phyloP scores from a whole-genome alignment of 257 asterid genomes.

The Solanum lycopersicoides region DNA sequence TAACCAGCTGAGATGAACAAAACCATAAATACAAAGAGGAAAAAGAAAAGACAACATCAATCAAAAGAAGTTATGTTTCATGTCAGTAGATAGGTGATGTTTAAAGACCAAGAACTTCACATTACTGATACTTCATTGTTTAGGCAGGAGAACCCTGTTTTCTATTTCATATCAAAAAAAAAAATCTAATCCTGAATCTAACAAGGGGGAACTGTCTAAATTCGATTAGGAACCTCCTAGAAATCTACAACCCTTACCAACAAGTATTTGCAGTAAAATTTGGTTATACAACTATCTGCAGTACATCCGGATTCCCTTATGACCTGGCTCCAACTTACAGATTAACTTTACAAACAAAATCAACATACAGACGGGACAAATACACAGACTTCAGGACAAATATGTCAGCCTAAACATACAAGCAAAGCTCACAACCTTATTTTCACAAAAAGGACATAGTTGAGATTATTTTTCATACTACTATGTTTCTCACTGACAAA shows the following conservation, averaged over 20 bases:
- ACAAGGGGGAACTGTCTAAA: neutral
- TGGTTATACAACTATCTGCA: neutral
- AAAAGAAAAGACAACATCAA: neutral
- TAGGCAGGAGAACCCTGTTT: neutral
- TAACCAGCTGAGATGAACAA: neutral
- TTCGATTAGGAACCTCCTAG: neutral
- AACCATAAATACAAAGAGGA: neutral
- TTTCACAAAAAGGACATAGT: neutral
- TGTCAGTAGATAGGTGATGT: neutral
- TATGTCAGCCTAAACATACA: neutral
- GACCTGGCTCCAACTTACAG: neutral
- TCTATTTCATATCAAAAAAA: neutral
- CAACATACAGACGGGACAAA: neutral
- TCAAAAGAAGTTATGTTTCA: neutral
- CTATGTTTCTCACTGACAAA: neutral
- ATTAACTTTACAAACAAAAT: neutral
- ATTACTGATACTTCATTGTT: neutral
- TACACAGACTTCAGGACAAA: neutral
- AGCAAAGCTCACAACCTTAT: neutral
- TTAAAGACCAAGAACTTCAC: neutral
- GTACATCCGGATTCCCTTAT: neutral
- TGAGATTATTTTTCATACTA: neutral
- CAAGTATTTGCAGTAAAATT: neutral
- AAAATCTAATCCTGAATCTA: neutral
- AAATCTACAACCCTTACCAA: neutral